Percentiles rank a stretch among this genome's conserved stretches.
Conservation (phyloP, 2,329 filamentous ascomycete species). For the Cordyceps tenuipes region DNA sequence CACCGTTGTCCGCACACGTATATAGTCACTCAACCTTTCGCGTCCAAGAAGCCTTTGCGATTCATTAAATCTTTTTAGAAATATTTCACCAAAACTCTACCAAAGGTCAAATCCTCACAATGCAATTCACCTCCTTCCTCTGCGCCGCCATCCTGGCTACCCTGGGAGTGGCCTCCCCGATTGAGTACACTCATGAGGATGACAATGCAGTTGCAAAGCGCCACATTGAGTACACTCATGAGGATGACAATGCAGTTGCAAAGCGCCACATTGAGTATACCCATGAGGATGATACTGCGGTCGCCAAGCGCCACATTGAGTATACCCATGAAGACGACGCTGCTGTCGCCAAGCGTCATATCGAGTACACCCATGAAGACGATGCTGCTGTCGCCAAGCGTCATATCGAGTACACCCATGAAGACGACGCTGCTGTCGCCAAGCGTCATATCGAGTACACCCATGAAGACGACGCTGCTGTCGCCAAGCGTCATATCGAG, state of each 20-base stretch:
- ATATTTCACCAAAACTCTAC: background rate
- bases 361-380: background rate
- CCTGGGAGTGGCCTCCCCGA: background rate
- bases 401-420: background rate
- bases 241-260: too few species aligned
- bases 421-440: background rate
- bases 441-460: background rate
- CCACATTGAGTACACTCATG: too few species aligned
- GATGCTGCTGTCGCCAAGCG: background rate
- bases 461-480: background rate
- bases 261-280: too few species aligned
- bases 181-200: background rate
- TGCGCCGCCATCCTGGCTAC: conserved; percentile 1
- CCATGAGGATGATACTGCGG: too few species aligned
- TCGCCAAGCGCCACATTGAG: too few species aligned
- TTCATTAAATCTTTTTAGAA: background rate
- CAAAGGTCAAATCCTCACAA: background rate
- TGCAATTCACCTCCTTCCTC: background rate
- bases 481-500: background rate
- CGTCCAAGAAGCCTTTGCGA: too few species aligned
- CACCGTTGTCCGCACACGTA: background rate
- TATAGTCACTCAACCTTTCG: background rate
- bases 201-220: too few species aligned
- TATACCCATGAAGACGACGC: too few species aligned
- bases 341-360: background rate